A percentile compares a stretch with the other conserved stretches of the same genome.
Evolutionary conservation across 148 eudicot species (phyloP).

Genomic region (Selenicereus undatus): DNA sequence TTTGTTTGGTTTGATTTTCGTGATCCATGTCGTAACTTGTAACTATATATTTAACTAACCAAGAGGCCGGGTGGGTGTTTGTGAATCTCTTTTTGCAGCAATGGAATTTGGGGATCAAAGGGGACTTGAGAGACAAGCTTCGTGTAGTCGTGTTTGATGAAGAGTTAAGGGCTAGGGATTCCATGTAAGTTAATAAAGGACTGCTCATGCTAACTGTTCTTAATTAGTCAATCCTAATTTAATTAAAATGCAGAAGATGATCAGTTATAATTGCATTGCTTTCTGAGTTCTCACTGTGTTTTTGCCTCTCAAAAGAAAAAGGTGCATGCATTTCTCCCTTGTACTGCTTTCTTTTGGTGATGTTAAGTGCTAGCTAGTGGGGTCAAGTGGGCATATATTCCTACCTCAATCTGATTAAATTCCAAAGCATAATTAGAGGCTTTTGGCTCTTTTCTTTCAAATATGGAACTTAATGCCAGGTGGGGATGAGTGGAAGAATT

Average conservation of each 20-base stretch:
- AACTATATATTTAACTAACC: too few species aligned
- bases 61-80: background rate
- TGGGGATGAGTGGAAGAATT: too few species aligned
- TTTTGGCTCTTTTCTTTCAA: background rate
- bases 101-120: conserved; percentile 42
- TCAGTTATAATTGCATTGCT: too few species aligned
- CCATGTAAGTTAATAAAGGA: conserved; percentile 41
- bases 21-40: too few species aligned
- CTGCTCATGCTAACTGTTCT: background rate
- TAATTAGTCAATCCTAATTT: background rate
- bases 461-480: background rate
- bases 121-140: conserved; percentile 48
- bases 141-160: conserved; percentile 49
- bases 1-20: too few species aligned
- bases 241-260: background rate
- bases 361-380: conserved; percentile 7
- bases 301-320: background rate
- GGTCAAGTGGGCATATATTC: background rate
- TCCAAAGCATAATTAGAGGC: background rate
- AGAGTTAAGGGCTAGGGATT: conserved; percentile 43
- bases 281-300: background rate
- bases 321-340: background rate
- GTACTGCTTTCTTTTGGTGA: background rate
- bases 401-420: conserved; percentile 5
- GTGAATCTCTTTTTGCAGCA: conserved; percentile 11